These are phyloP conservation scores for Scorias spongiosa DNA, from an alignment of 2,329 filamentous ascomycete genomes.

Conservation along the genomic window DNA sequence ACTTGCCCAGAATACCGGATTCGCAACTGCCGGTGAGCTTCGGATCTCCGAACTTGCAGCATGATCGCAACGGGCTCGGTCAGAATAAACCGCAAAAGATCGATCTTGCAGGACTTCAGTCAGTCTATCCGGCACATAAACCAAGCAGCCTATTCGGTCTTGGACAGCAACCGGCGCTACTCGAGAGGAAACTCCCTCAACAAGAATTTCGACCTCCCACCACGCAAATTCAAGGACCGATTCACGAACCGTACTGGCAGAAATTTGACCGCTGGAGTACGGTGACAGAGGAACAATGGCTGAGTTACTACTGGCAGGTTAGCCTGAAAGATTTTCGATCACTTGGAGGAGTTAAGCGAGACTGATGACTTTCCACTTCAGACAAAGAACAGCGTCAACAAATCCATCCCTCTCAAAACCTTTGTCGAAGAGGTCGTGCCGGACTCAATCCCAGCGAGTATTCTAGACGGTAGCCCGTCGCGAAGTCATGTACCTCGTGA, in stretches of 20 bases:
- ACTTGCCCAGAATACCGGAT: background rate
- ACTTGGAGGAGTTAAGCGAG: background rate
- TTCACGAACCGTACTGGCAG: conserved; percentile 31
- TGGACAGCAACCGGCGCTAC: too few relatives aligned
- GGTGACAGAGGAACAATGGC: conserved; percentile 33
- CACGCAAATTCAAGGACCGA: too few relatives aligned
- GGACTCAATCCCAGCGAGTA: conserved; percentile 28
- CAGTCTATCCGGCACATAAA: too few relatives aligned
- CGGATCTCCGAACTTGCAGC: background rate
- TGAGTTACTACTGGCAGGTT: conserved; percentile 41
- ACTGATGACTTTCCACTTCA: conserved; percentile 1
- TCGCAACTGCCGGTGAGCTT: background rate
- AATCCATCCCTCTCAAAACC: conserved; percentile 28
- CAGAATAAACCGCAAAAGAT: too few relatives aligned
- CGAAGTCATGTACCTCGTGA: conserved; percentile 26
- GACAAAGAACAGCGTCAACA: conserved; percentile 37
- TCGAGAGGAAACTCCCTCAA: too few relatives aligned
- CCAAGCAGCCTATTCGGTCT: too few relatives aligned
- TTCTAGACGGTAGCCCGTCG: too few relatives aligned
- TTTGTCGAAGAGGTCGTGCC: conserved; percentile 40
- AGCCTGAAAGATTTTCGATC: conserved; percentile 12
- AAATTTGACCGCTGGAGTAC: conserved; percentile 35
- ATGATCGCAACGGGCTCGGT: too few relatives aligned
- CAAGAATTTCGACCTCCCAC: too few relatives aligned
- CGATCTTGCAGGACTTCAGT: too few relatives aligned